Evolutionary conservation across 805 yeast genomes (phyloP), one percentile per base, ranked within the genome.

Genomic region (Pichia kluyveri): DNA sequence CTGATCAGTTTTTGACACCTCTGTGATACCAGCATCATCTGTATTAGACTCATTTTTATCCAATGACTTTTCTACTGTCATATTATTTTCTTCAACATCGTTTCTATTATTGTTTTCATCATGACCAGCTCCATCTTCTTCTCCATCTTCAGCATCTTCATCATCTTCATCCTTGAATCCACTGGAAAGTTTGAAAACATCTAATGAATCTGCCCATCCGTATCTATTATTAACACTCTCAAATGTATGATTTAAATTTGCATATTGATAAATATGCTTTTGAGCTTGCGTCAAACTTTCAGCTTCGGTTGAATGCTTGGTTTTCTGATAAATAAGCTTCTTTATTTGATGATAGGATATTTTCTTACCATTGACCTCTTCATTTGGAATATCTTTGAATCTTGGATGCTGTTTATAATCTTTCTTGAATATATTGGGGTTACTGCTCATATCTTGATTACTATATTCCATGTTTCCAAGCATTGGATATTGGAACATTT

Each of bases 181-280:
- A 40, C 40, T 45, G 2, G 45, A 46, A 7, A 40, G 5, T 34
- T 50, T 50, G 27, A 50, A 50, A 8, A 26, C 17, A n/a, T 46
- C 40, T 8, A 60, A 49, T 1, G 56, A 49, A 43, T 57, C 56
- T 8, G 51, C 52, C 44, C 56, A 37, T 8, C 59, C 60, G 42
- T 52, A 55, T 23, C 57, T 47, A 43, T 47, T 50, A 17, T 51
- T 54, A 12, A 50, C 53, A 23, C 49, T 47, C 38, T 57, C 58
- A 45, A 58, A 48, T 5, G 53, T 47, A 15, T 51, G 48, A 36
- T 51, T 53, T 15, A 58, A 49, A 40, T 58, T 58, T 0, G 54
- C 53, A 41, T 53, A 46, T 23, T 47, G 47, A 30, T 54, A 51
- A 6, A 57, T 41, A 17, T 43, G 48, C 27, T 39, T 45, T 18